Conservation (phyloP, 2,329 filamentous ascomycete species). For the Fonsecaea nubica region DNA sequence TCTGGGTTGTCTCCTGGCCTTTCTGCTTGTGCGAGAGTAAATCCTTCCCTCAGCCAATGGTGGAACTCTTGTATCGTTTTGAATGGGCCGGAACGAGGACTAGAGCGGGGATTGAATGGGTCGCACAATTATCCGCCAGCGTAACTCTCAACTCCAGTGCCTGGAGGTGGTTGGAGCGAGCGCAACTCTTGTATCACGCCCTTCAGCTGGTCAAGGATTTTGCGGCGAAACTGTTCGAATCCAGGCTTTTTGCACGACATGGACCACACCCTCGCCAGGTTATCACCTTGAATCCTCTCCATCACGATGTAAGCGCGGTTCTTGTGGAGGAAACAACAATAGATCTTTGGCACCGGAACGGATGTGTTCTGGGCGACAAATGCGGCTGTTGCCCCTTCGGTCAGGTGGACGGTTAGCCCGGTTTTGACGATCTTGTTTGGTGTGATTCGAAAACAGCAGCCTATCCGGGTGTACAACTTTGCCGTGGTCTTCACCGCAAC, state of each 20-base stretch:
- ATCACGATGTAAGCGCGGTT: slow-evolving; percentile 57
- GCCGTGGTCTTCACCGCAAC: slow-evolving; percentile 43
- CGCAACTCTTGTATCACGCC: slow-evolving; percentile 34
- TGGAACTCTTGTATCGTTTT: slow-evolving; percentile 46
- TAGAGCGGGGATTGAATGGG: slow-evolving; percentile 37
- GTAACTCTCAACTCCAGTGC: slow-evolving; percentile 29
- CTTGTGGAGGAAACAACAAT: slow-evolving; percentile 52
- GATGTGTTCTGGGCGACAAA: slow-evolving; percentile 51
- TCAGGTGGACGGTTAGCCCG: slow-evolving; percentile 43
- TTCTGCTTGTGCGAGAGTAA: slow-evolving; percentile 38
- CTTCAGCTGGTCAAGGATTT: slow-evolving; percentile 29
- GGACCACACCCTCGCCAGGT: slow-evolving; percentile 37
- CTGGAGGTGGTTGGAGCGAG: slow-evolving; percentile 21
- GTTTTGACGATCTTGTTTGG: slow-evolving; percentile 46
- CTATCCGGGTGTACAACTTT: slow-evolving; percentile 40
- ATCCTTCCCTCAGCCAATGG: slow-evolving; percentile 41
- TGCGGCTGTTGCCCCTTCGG: slow-evolving; percentile 51
- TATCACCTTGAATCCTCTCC: slow-evolving; percentile 47
- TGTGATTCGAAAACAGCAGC: slow-evolving; percentile 42
- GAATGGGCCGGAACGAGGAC: slow-evolving; percentile 45
- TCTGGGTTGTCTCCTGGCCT: slow-evolving; percentile 34
- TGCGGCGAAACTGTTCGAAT: slow-evolving; percentile 23
- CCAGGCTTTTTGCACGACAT: neutral
- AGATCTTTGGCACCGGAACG: slow-evolving; percentile 55
- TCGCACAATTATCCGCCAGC: slow-evolving; percentile 41